Evolutionary conservation across 441 rosid species (phyloP), one percentile per base, ranked within the genome.

Genomic region (Breynia disticha): DNA sequence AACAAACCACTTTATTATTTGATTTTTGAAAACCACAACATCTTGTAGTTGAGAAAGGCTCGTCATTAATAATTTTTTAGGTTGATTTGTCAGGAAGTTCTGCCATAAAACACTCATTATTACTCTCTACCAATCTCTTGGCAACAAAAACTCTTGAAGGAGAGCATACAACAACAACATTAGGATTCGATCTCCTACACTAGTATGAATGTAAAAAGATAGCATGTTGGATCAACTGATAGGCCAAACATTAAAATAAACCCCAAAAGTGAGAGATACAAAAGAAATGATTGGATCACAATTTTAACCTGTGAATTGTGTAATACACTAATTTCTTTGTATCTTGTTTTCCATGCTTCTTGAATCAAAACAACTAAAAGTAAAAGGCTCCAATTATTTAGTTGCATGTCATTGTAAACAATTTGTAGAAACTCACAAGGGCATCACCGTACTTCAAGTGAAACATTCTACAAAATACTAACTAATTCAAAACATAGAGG

Each of bases 271-370:
- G 16, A 38, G 41, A 5, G 19, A 3, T 11, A 37, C 7, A 49
- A 35, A 37, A 45, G 19, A 61, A 60, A 56, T 28, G 22, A 13
- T 50, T 2, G 35, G 13, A 11, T 11, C 10, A 19, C 13, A 53
- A 38, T 63, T 55, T 71, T 64, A 59, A 89, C 99, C 97, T 86
- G 82, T 93, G 99, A 76, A 69, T 41, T 52, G 89, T 76, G 56
- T 97, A 93, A 67, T 79, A 89, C 50, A 81, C 68, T 16, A 79
- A 61, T 67, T 84, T 93, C 67, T 83, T 89, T 35, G 85, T 79
- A 61, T 72, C 74, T 75, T 78, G 95, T 60, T 64, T 62, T 52
- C 97, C 97, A 74, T 71, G 72, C 71, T 75, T 89, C 81, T 82
- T 95, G 50, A 28, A 58, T 71, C 86, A 81, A 66, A 77, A 86